Conservation (phyloP, 768 basidiomycete species). For the Phallus indusiatus region DNA sequence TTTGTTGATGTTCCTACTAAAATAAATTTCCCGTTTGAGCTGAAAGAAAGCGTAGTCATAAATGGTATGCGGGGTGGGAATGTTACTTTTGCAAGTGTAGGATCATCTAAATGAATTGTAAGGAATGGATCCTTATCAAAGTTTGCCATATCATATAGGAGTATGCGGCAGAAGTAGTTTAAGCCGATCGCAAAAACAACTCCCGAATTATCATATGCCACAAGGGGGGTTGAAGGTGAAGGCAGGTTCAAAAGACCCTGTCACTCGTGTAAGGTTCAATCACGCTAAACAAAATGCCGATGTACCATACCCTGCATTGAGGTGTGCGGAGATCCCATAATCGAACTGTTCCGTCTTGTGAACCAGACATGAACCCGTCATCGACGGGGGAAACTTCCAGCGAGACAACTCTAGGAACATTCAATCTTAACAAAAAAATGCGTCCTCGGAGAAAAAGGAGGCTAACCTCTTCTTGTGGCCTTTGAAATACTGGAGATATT, state of each 20-base stretch:
- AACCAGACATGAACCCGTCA: conserved; percentile 93
- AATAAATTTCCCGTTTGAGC: conserved; percentile 81
- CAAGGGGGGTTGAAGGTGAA: conserved; percentile 55
- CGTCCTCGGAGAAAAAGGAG: background rate
- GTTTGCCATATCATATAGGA: conserved; percentile 77
- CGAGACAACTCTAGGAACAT: conserved; percentile 56
- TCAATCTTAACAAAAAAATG: background rate
- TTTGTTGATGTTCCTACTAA: conserved; percentile 89
- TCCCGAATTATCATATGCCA: conserved; percentile 78
- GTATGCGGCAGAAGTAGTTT: conserved; percentile 72
- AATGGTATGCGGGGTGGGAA: conserved; percentile 83
- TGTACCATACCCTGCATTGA: conserved; percentile 39
- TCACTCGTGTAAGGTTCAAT: conserved; percentile 11
- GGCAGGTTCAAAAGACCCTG: conserved; percentile 58
- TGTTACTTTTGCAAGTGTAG: conserved; percentile 59
- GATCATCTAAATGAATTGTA: conserved; percentile 74
- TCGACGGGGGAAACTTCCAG: conserved; percentile 87
- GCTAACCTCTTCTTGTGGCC: conserved; percentile 70
- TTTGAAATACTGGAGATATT: conserved; percentile 90
- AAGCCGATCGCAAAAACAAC: conserved; percentile 82
- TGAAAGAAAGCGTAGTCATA: conserved; percentile 89
- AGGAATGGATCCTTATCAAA: conserved; percentile 91
- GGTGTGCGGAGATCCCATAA: conserved; percentile 89
- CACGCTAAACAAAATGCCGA: background rate
- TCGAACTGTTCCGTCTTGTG: conserved; percentile 89